phyloP scores from a whole-genome alignment of 163 green algal species.

The Volvox carteri region DNA sequence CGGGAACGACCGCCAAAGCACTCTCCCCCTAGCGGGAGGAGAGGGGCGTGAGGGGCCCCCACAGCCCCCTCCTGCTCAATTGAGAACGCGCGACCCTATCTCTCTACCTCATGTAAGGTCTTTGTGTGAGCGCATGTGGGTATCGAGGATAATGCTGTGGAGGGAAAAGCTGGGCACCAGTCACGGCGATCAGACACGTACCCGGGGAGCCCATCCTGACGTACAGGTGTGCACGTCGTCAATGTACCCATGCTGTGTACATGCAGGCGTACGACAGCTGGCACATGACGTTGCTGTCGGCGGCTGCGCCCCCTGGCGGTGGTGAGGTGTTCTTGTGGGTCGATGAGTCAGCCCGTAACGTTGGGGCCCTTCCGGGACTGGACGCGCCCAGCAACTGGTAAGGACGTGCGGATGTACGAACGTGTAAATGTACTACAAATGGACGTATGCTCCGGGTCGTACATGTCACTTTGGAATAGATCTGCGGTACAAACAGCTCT shows the following conservation, averaged over 20 bases:
- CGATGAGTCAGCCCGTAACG: constrained; percentile 46
- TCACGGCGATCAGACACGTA: neutral
- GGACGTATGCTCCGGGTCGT: too few relatives aligned
- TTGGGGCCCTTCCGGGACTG: constrained; percentile 5
- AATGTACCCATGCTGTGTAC: neutral
- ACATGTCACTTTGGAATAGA: too few relatives aligned
- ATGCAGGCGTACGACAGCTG: constrained; percentile 45
- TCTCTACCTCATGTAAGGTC: neutral
- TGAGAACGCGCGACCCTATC: too few relatives aligned
- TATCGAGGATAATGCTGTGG: neutral
- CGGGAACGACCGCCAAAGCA: too few relatives aligned
- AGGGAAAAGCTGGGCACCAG: neutral
- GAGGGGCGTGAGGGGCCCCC: too few relatives aligned
- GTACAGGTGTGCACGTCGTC: neutral
- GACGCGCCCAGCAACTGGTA: neutral
- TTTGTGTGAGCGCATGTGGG: neutral
- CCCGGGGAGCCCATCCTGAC: neutral
- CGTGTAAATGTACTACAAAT: too few relatives aligned
- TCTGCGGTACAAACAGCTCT: too few relatives aligned
- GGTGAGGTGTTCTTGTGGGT: constrained; percentile 51
- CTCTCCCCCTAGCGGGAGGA: too few relatives aligned
- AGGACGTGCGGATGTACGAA: too few relatives aligned
- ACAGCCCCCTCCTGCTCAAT: too few relatives aligned
- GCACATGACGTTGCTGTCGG: constrained; percentile 47
- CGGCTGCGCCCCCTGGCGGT: constrained; percentile 16